phyloP scores from a whole-genome alignment of 805 yeast species.

The Zygosaccharomyces gambellarensis region DNA sequence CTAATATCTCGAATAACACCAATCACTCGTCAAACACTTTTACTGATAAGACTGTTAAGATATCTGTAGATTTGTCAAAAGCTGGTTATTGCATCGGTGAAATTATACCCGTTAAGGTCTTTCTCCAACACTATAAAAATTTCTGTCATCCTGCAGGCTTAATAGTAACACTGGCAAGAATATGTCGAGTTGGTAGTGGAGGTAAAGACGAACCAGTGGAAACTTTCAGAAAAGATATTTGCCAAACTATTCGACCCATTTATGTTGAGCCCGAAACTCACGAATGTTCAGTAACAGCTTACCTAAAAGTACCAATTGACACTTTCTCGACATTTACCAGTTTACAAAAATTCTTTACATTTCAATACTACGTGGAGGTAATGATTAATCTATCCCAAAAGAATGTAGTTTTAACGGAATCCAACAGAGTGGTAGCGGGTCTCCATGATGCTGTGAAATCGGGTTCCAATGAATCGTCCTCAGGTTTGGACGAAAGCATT shows the following conservation, averaged over 20 bases:
- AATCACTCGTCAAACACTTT: conserved; percentile 6
- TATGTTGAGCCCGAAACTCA: conserved; percentile 67
- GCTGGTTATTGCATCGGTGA: conserved; percentile 81
- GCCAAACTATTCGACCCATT: conserved; percentile 71
- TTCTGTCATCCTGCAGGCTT: conserved; percentile 68
- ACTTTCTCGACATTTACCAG: conserved; percentile 79
- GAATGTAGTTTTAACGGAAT: conserved; percentile 35
- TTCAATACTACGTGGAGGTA: conserved; percentile 81
- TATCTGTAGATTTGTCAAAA: conserved; percentile 46
- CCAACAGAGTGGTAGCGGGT: conserved; percentile 28
- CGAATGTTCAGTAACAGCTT: conserved; percentile 53
- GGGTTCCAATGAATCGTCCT: conserved; percentile 20
- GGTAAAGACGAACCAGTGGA: conserved; percentile 47
- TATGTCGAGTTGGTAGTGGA: conserved; percentile 62
- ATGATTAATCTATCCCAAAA: conserved; percentile 73
- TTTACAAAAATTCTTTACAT: conserved; percentile 54
- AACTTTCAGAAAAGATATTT: conserved; percentile 75
- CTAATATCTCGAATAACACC: conserved; percentile 16
- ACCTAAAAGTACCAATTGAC: conserved; percentile 72
- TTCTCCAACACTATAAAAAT: conserved; percentile 63
- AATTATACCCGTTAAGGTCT: conserved; percentile 62
- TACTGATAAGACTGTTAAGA: conserved; percentile 32
- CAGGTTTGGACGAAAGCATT: conserved; percentile 12
- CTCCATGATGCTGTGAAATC: conserved; percentile 8
- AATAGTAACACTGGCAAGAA: conserved; percentile 72